A percentile compares a stretch with the other conserved stretches of the same genome.
These are phyloP conservation scores for Globisporangium emineosum DNA, from an alignment of 352 stramenopile species.

Conservation along the genomic window DNA sequence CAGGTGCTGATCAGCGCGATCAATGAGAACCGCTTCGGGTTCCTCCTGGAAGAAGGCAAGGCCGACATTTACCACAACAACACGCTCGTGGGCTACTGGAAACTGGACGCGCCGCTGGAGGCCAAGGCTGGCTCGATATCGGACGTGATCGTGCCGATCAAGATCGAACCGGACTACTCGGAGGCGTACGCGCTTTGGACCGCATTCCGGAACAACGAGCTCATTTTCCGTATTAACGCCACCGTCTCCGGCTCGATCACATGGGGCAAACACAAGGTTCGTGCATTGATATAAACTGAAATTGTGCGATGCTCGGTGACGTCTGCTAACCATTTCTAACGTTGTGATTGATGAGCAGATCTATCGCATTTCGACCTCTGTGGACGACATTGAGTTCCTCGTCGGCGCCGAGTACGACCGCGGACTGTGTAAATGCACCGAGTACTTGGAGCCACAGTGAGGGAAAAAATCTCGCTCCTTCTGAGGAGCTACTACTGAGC, in stretches of 20 bases:
- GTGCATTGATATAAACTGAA: background rate
- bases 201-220: conserved; percentile 67
- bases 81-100: conserved; percentile 68
- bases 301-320: background rate
- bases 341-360: conserved; percentile 34
- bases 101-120: conserved; percentile 59
- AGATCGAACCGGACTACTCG: conserved; percentile 61
- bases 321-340: background rate
- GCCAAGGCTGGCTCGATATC: conserved; percentile 71
- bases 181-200: conserved; percentile 62
- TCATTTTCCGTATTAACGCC: conserved; percentile 83
- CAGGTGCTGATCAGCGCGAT: conserved; percentile 84
- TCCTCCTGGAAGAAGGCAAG: conserved; percentile 65
- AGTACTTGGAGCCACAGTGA: conserved; percentile 64
- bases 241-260: conserved; percentile 79
- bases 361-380: conserved; percentile 77
- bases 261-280: conserved; percentile 76
- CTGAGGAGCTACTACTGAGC: background rate
- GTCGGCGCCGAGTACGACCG: conserved; percentile 85
- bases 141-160: conserved; percentile 73
- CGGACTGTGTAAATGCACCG: conserved; percentile 76
- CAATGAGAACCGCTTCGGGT: conserved; percentile 88
- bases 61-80: conserved; percentile 83
- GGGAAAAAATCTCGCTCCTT: background rate
- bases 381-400: conserved; percentile 79